Percentiles rank a stretch among this genome's conserved stretches.
These are phyloP conservation scores for Xylaria cubensis DNA, from an alignment of 495 filamentous ascomycete genomes.

Conservation along the genomic window DNA sequence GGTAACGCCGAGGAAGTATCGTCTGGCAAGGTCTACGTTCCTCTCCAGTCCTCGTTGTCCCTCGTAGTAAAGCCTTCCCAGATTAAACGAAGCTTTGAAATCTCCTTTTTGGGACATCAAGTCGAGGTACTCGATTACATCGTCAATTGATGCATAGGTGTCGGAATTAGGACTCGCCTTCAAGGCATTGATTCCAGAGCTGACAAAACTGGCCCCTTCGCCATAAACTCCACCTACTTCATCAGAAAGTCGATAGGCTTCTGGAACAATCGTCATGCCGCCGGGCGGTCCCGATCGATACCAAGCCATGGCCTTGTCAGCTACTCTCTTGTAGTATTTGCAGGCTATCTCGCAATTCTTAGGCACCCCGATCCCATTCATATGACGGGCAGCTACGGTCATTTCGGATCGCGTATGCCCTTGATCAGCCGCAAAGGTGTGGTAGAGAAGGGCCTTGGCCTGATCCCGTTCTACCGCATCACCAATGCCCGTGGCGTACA, in stretches of 20 bases:
- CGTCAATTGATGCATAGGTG: conserved; percentile 82
- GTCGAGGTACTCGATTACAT: conserved; percentile 93
- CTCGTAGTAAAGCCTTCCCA: conserved; percentile 90
- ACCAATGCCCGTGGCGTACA: conserved; percentile 93
- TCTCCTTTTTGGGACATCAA: conserved; percentile 94
- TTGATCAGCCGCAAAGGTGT: conserved; percentile 88
- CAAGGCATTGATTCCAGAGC: conserved; percentile 84
- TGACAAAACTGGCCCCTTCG: conserved; percentile 89
- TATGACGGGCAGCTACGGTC: conserved; percentile 88
- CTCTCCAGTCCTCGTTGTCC: conserved; percentile 76
- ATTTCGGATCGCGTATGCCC: conserved; percentile 90
- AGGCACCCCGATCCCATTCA: conserved; percentile 82
- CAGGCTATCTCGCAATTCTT: conserved; percentile 86
- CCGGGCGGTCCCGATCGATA: conserved; percentile 90
- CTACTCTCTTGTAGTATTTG: conserved; percentile 89
- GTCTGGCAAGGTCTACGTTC: conserved; percentile 75
- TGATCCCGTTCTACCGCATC: conserved; percentile 85
- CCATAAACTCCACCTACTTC: conserved; percentile 93
- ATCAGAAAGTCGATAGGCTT: conserved; percentile 84
- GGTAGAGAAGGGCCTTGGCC: conserved; percentile 89
- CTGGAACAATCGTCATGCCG: conserved; percentile 74
- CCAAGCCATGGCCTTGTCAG: conserved; percentile 89
- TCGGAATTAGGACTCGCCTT: conserved; percentile 73
- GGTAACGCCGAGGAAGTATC: conserved; percentile 82
- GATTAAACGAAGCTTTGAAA: conserved; percentile 86